A percentile compares a stretch with the other conserved stretches of the same genome.
Conservation (phyloP, 2,329 filamentous ascomycete species). For the Apiospora phragmitis region DNA sequence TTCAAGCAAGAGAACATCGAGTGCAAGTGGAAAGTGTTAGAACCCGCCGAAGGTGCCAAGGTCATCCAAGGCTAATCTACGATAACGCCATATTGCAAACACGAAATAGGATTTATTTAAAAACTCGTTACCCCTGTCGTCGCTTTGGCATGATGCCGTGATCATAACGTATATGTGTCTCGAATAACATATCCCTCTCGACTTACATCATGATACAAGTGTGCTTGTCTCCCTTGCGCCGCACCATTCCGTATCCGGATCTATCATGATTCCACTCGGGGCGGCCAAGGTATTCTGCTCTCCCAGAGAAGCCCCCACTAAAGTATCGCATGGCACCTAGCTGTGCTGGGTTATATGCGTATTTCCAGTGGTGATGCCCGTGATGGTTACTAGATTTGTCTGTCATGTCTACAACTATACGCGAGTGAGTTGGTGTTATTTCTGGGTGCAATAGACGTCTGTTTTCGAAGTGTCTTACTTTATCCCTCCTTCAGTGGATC, state of each 20-base stretch:
- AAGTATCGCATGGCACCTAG: not conserved
- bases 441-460: not conserved
- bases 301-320: not conserved
- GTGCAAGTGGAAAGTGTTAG: conserved; percentile 84
- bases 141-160: not conserved
- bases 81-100: not conserved
- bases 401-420: not conserved
- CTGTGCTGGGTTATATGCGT: not conserved
- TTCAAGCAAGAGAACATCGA: conserved; percentile 73
- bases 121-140: not conserved
- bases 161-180: not conserved
- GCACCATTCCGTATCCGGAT: not conserved
- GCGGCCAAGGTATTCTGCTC: not conserved
- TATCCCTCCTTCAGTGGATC: not conserved
- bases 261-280: not conserved
- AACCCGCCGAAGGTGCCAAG: conserved; percentile 74
- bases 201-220: not conserved
- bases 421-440: not conserved
- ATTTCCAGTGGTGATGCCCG: not conserved
- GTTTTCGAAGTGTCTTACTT: not conserved
- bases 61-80: conserved; percentile 21
- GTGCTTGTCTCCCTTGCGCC: not conserved
- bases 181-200: not conserved
- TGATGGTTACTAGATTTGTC: not conserved
- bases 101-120: not conserved